Percentiles rank a stretch among this genome's conserved stretches.
These are phyloP conservation scores for Thinopyrum elongatum DNA, from an alignment of 176 grass and related monocot species.

Conservation along the genomic window DNA sequence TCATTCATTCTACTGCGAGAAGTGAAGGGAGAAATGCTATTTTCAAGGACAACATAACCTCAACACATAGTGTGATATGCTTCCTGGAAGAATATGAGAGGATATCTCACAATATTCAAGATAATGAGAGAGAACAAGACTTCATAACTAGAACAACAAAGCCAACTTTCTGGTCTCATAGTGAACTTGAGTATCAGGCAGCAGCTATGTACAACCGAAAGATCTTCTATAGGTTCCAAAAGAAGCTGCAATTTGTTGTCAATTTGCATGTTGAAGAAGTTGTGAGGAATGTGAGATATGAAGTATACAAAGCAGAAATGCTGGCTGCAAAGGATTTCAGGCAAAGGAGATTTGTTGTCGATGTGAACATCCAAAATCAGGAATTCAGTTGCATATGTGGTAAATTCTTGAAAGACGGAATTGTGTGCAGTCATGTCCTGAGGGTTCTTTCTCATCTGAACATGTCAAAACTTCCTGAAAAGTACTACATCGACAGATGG, in stretches of 20 bases:
- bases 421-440: background rate
- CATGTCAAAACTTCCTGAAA: background rate
- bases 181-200: background rate
- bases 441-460: background rate
- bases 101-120: background rate
- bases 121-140: background rate
- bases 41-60: background rate
- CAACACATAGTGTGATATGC: too few relatives aligned
- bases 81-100: background rate
- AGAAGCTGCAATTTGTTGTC: background rate
- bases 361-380: background rate
- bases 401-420: background rate
- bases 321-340: background rate
- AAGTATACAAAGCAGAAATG: background rate
- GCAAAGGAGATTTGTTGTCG: background rate
- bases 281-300: background rate
- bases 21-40: background rate
- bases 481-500: background rate
- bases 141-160: background rate
- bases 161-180: background rate
- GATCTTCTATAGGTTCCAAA: background rate
- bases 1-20: background rate
- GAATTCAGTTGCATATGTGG: background rate
- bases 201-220: background rate
- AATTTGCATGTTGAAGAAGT: background rate